Conservation (phyloP, 148 eudicot species). For the Camellia lanceoleosa region DNA sequence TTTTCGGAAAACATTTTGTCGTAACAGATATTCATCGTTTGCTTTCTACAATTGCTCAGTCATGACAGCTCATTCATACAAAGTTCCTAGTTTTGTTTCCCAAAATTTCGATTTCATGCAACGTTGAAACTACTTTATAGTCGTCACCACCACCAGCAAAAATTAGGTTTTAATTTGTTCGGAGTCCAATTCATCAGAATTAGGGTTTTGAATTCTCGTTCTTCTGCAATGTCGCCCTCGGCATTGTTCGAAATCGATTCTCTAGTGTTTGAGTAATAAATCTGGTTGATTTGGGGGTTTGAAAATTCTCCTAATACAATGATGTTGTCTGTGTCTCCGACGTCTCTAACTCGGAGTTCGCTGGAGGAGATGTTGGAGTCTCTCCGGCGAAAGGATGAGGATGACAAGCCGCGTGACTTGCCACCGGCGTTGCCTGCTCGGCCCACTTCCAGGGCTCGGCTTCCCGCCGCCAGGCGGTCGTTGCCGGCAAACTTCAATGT, state of each 20-base stretch:
- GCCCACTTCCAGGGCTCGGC: constrained; percentile 67
- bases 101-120: too few species aligned
- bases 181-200: neutral
- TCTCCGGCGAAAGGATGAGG: constrained; percentile 51
- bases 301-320: neutral
- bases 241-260: neutral
- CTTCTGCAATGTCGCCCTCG: constrained; percentile 8
- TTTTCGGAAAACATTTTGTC: neutral
- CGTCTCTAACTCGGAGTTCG: constrained; percentile 56
- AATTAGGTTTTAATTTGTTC: neutral
- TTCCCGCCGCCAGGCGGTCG: constrained; percentile 49
- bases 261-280: neutral
- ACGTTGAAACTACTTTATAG: neutral
- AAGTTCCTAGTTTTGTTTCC: neutral
- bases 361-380: constrained; percentile 88
- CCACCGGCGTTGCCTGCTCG: constrained; percentile 86
- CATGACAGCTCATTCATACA: neutral
- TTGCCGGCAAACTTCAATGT: constrained; percentile 50
- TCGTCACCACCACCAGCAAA: neutral
- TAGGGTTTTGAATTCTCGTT: constrained; percentile 3
- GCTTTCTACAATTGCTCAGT: neutral
- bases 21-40: neutral
- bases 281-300: neutral
- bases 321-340: constrained; percentile 55
- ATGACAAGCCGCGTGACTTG: constrained; percentile 49